Conservation (phyloP, 768 basidiomycete species). For the Sporobolomyces roseus region DNA sequence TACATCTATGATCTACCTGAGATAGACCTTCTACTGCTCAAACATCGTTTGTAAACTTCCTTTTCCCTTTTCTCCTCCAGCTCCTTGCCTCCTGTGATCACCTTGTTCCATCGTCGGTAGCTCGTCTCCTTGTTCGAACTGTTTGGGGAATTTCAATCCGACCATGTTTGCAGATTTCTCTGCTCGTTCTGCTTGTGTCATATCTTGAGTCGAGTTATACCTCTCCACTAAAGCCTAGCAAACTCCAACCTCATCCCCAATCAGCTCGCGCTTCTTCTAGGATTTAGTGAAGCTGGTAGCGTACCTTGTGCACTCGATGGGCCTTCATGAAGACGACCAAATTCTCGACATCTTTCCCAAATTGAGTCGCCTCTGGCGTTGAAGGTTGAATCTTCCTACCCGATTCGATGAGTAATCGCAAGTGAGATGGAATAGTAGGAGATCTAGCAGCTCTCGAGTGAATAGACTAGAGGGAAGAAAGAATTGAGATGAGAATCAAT, state of each 20-base stretch:
- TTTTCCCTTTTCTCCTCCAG: constrained; percentile 16
- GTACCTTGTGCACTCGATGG: constrained; percentile 38
- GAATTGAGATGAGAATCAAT: background rate
- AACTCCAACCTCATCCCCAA: background rate
- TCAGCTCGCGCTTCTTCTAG: background rate
- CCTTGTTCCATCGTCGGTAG: constrained; percentile 22
- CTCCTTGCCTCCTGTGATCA: background rate
- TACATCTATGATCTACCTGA: background rate
- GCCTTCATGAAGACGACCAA: constrained; percentile 36
- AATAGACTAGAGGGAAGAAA: constrained; percentile 30
- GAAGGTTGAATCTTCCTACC: constrained; percentile 12
- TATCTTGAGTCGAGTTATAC: constrained; percentile 38
- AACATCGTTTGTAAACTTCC: constrained; percentile 38
- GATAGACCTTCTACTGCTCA: constrained; percentile 4
- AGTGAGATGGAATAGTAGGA: constrained; percentile 23
- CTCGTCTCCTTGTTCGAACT: constrained; percentile 24
- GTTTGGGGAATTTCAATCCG: constrained; percentile 24
- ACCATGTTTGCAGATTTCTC: constrained; percentile 34
- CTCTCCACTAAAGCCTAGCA: constrained; percentile 38
- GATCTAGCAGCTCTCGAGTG: constrained; percentile 30
- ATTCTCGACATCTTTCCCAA: constrained; percentile 27
- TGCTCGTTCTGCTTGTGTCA: constrained; percentile 37
- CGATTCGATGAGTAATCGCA: constrained; percentile 31
- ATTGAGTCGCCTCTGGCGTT: background rate
- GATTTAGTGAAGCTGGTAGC: background rate